Evolutionary conservation across 1,284 basidiomycete genomes (phyloP), one percentile per base, ranked within the genome.

Genomic region (Hypsizygus ulmarius): DNA sequence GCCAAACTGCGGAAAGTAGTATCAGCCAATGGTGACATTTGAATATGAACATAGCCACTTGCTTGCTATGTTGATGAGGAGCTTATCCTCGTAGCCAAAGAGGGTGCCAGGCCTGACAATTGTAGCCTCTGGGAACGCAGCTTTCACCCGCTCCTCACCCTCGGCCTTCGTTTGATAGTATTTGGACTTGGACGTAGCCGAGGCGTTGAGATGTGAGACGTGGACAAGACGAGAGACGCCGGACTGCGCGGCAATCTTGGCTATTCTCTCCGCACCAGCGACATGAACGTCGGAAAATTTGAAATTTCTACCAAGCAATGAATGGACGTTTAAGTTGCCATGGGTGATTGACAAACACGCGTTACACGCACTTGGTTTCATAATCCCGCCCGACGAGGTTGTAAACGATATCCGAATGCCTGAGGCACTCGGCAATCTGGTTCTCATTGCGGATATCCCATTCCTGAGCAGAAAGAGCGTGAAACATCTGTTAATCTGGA

Each of bases 331-430:
- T 41, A 32, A 44, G 38, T 33, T 36, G 32, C 18, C 37, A 21
- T 14, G 38, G 21, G 36, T 50, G 39, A 15, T 28, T 12, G 14
- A 41, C 16, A 46, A 21, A 38, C 25, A 2, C 12, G 37, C 27
- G 33, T n/a, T 16, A 42, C 45, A 62, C 77, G 49, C 55, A 91
- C 90, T 93, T 93, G 49, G 93, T 99, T 73, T 93, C 89, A 67
- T 87, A 94, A 65, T 96, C 87, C 52, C 93, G 76, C 21, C 93
- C 93, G 44, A 87, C 83, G 47, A 96, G 80, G 73, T 96, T 97
- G 77, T 93, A 95, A n/a, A 97, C 97, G 4, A 90, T 90, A 67
- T 99, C 93, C 27, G 97, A 99, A 71, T 98, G 93, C 59, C 92
- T 81, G 58, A 99, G 67, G 68, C 93, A 97, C 68, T 98, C 95